Conservation (phyloP, 768 basidiomycete genomes). For the Gymnopilus junonius region DNA sequence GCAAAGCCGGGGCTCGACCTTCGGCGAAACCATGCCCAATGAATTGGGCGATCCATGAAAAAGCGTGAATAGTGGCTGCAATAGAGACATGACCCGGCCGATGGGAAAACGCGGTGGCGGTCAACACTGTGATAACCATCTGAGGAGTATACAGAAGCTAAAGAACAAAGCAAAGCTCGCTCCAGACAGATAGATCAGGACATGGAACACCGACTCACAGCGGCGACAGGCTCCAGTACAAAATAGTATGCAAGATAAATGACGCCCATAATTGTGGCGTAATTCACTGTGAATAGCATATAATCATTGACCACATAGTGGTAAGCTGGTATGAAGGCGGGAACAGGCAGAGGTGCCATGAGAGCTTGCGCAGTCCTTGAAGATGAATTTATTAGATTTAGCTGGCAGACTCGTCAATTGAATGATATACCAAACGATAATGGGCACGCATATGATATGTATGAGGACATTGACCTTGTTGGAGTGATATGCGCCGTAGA, state of each 20-base stretch:
- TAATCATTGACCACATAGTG: slow-evolving; percentile 60
- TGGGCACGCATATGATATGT: slow-evolving; percentile 85
- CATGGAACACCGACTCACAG: slow-evolving; percentile 55
- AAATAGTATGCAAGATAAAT: slow-evolving; percentile 79
- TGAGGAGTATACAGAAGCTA: slow-evolving; percentile 86
- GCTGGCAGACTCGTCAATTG: background rate
- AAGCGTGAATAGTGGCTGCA: slow-evolving; percentile 60
- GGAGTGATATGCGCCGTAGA: slow-evolving; percentile 93
- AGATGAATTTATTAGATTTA: background rate
- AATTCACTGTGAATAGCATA: slow-evolving; percentile 73
- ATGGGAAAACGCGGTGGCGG: slow-evolving; percentile 70
- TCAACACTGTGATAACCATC: slow-evolving; percentile 61
- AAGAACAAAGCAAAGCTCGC: background rate
- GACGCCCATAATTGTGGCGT: slow-evolving; percentile 58
- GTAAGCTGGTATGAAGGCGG: slow-evolving; percentile 56
- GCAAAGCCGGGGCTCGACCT: slow-evolving; percentile 83
- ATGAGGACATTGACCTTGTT: slow-evolving; percentile 84
- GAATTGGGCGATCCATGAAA: slow-evolving; percentile 94
- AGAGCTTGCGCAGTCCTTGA: slow-evolving; percentile 68
- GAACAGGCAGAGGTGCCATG: slow-evolving; percentile 50
- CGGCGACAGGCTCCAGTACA: slow-evolving; percentile 80
- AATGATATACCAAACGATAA: slow-evolving; percentile 71
- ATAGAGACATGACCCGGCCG: slow-evolving; percentile 53
- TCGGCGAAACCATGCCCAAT: slow-evolving; percentile 88
- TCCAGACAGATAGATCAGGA: background rate